These are phyloP conservation scores for Epichloe gansuensis DNA, from an alignment of 2,329 filamentous ascomycete species.

Conservation along the genomic window DNA sequence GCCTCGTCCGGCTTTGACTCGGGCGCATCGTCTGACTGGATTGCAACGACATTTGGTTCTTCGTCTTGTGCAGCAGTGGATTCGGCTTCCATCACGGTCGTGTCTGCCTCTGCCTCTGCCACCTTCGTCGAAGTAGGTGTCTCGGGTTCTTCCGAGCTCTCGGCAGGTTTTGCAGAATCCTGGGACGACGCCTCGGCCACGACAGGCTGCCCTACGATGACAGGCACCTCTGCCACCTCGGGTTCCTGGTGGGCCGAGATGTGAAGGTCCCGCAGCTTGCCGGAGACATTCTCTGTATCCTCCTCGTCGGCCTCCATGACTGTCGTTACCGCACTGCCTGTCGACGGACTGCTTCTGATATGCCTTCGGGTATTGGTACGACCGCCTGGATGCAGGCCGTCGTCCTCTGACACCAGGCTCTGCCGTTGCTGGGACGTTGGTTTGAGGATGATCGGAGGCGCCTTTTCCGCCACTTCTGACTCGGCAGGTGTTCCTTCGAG, in stretches of 20 bases:
- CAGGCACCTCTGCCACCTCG: slow-evolving; percentile 27
- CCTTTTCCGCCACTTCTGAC: slow-evolving; percentile 29
- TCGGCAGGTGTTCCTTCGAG: slow-evolving; percentile 40
- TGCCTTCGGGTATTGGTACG: slow-evolving; percentile 70
- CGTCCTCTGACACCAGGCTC: slow-evolving; percentile 27
- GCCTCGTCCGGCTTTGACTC: background rate
- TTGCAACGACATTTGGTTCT: background rate
- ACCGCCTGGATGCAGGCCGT: slow-evolving; percentile 41
- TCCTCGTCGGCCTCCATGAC: slow-evolving; percentile 79
- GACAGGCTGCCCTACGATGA: slow-evolving; percentile 28
- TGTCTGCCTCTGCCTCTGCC: slow-evolving; percentile 5
- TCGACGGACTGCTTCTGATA: slow-evolving; percentile 66
- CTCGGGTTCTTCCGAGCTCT: background rate
- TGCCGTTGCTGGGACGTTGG: slow-evolving; percentile 19
- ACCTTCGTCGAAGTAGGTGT: background rate
- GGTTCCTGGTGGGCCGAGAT: slow-evolving; percentile 35
- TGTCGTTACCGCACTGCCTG: slow-evolving; percentile 65
- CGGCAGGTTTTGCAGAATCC: slow-evolving; percentile 3
- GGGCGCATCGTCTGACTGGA: background rate
- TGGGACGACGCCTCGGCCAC: slow-evolving; percentile 9
- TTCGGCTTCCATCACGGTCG: slow-evolving; percentile 2
- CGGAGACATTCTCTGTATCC: slow-evolving; percentile 36
- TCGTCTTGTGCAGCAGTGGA: background rate
- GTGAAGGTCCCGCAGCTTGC: slow-evolving; percentile 33
- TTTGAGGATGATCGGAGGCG: slow-evolving; percentile 25